These are phyloP conservation scores for Sphagnum fallax DNA, from an alignment of 228 moss, liverwort and hornwort species.

Conservation along the genomic window DNA sequence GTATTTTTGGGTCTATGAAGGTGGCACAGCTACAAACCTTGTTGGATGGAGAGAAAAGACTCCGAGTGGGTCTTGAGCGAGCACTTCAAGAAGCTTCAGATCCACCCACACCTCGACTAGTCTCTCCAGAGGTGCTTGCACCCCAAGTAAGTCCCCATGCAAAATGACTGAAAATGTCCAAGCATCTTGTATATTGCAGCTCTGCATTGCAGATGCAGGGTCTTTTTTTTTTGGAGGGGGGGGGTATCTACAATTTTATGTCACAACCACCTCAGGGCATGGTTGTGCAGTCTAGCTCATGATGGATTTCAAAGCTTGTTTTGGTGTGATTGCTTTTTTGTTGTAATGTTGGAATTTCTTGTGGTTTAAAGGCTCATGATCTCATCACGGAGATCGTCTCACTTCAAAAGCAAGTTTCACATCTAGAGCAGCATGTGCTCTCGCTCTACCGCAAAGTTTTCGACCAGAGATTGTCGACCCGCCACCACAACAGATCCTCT, in stretches of 20 bases:
- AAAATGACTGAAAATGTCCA: no score
- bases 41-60: constrained; percentile 68
- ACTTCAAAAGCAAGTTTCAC: constrained; percentile 76
- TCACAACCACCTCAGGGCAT: no score
- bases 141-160: constrained; percentile 31
- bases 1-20: constrained; percentile 13
- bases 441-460: constrained; percentile 74
- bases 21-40: constrained; percentile 75
- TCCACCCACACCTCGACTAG: constrained; percentile 7
- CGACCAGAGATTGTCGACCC: constrained; percentile 36
- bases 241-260: no score
- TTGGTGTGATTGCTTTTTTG: no score
- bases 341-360: no score
- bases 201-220: no score
- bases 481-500: background rate
- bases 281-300: no score
- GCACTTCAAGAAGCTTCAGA: constrained; percentile 33
- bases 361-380: constrained; percentile 50
- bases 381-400: constrained; percentile 73
- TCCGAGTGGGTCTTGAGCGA: constrained; percentile 65
- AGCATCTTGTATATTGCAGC: no score
- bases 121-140: constrained; percentile 15
- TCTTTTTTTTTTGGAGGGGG: no score
- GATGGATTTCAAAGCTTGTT: no score
- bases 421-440: constrained; percentile 87